Evolutionary conservation across 768 basidiomycete species (phyloP), one percentile per base, ranked within the genome.

Genomic region (Pleurotus tuoliensis): DNA sequence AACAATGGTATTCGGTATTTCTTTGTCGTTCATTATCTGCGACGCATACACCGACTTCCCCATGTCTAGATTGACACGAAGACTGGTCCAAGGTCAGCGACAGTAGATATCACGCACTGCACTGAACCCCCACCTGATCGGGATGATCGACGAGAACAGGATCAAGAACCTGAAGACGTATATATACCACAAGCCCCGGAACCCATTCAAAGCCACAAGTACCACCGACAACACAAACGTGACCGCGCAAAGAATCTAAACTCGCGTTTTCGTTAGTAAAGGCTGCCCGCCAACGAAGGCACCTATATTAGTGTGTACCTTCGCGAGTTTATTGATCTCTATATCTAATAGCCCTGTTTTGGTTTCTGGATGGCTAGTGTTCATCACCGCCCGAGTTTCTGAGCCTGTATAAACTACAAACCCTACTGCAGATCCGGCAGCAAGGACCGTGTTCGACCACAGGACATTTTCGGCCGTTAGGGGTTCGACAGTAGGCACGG

Each of bases 41-140:
- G 90, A 87, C 0, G 93, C 94, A 64, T 99, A 99, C 43, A 98
- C 90, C 1, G 95, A 98, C 73, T 99, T 99, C 56, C 97, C 97
- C 95, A 99, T 98, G 70, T 99, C 97, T 53, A 99, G 81, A 64
- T 99, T 99, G 53, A 99, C 96, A n/a, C 97, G 90, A 55, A 99
- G 76, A 79, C 95, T 98, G 67, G 5, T 27, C 38, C 43, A 45
- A 55, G 30, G n/a, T 43, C 24, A 15, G 16, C 51, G 18, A 53
- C 9, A 27, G 30, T 51, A n/a, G 41, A 37, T 25, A 25, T 48
- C 27, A 25, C 34, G 41, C 24, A 18, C 48, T 12, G 7, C 43
- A n/a, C 47, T 16, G n/a, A n/a, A 43, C 69, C 87, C 55, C 6
- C 49, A 92, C 96, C 94, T 96, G 73, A 99, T 99, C 22, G 97